Conservation (phyloP, 192 early-diverging fungal species). For the Jimgerdemannia lactiflua region DNA sequence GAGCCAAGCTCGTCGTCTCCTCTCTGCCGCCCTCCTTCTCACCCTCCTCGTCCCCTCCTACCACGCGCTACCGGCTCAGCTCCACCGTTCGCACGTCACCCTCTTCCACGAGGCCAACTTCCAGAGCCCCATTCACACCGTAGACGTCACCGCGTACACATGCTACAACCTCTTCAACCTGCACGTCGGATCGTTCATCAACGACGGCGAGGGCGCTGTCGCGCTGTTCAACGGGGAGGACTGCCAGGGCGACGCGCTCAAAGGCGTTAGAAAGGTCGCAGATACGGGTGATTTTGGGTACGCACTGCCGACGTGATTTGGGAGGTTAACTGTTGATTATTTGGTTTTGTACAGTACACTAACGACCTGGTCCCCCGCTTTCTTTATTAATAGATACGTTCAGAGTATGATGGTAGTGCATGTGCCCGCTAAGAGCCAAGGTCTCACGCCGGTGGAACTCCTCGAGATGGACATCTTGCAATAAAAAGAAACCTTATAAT, state of each 20-base stretch:
- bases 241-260: neutral
- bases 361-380: no score
- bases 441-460: no score
- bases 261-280: neutral
- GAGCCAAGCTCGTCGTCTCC: neutral
- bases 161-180: neutral
- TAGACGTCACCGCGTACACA: neutral
- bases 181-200: neutral
- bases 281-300: neutral
- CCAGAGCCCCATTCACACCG: neutral
- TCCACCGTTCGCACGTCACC: neutral
- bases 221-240: neutral
- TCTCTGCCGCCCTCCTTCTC: neutral
- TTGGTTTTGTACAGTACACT: no score
- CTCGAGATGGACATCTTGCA: no score
- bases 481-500: no score
- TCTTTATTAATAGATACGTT: no score
- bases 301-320: no score
- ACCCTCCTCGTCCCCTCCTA: neutral
- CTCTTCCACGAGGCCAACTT: neutral
- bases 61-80: neutral
- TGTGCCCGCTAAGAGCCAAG: no score
- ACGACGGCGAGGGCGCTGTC: neutral
- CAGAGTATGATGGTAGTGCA: no score
- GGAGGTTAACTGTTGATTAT: no score